Evolutionary conservation across 805 yeast species (phyloP), one percentile per base, ranked within the genome.

Genomic region (Clavispora santaluciae): DNA sequence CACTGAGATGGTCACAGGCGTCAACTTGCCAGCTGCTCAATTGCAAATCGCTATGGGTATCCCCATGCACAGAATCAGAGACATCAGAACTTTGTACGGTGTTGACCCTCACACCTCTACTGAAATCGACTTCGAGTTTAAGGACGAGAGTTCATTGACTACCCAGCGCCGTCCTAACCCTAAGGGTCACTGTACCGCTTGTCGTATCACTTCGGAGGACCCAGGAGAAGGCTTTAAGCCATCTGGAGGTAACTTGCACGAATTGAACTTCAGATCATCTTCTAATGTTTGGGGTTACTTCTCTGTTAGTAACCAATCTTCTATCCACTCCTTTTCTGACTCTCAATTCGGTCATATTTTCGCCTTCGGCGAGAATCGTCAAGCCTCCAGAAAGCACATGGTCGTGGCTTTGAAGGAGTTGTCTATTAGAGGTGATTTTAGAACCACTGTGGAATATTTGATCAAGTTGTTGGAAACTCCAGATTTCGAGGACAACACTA

Each of bases 191-290:
- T 86, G 96, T 67, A 93, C 98, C 36, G 99, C 99, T 39, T 91
- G 98, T 72, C 89, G 99, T 74, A 93, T 93, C 64, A 93, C 99
- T 25, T 87, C 96, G 11, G 99, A 93, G 69, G 99, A 93, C 68
- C 99, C 99, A 36, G 95, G 95, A 60, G 97, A 91, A 71, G 99
- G 99, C 36, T 93, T 93, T 78, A 93, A 93, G 68, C 99, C 99
- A 40, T 86, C 96, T 30, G 95, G 96, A 60, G 99, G 99, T 72
- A 80, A 89, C 40, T 76, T 93, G 68, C 96, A 90, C 54, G 99
- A 93, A 66, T 79, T 93, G 63, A 95, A 93, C 63, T 91, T 93
- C 76, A 78, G 98, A 64, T 95, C 99, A 3, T 84, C 95, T 25
- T 89, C 97, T 8, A 91, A 93, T 55, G 99, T 95, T 37, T 93